Evolutionary conservation across 352 stramenopile genomes (phyloP).

Genomic region (Phytophthora gonapodyides): DNA sequence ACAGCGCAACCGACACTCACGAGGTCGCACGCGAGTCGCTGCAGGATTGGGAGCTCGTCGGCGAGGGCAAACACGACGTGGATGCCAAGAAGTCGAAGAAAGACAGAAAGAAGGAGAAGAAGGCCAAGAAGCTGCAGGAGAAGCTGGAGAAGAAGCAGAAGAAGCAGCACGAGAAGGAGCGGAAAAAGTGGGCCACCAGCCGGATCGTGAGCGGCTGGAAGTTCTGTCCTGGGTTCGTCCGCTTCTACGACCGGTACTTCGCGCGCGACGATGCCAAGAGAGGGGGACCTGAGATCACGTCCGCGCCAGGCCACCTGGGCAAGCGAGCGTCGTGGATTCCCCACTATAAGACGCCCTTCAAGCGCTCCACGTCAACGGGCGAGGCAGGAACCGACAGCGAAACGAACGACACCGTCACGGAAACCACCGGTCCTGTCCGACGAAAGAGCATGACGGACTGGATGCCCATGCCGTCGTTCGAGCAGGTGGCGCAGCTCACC

Average conservation of each 20-base stretch:
- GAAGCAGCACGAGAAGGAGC: slow-evolving; percentile 33
- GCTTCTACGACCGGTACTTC: slow-evolving; percentile 74
- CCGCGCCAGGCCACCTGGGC: slow-evolving; percentile 16
- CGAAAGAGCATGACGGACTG: slow-evolving; percentile 51
- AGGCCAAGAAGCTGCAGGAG: slow-evolving; percentile 33
- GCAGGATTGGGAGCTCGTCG: slow-evolving; percentile 36
- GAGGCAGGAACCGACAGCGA: slow-evolving; percentile 27
- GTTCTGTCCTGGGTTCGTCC: slow-evolving; percentile 70
- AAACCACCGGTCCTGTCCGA: slow-evolving; percentile 31
- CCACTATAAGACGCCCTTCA: slow-evolving; percentile 30
- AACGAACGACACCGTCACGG: slow-evolving; percentile 29
- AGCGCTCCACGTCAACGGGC: slow-evolving; percentile 39
- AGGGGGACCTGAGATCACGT: slow-evolving; percentile 26
- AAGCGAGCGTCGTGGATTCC: slow-evolving; percentile 31
- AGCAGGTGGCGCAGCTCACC: slow-evolving; percentile 40
- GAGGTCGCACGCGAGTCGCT: slow-evolving; percentile 23
- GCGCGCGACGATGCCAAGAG: slow-evolving; percentile 29
- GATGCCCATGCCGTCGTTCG: slow-evolving; percentile 39
- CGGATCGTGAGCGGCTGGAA: slow-evolving; percentile 50
- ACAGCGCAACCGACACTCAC: slow-evolving; percentile 8
- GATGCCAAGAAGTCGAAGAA: slow-evolving; percentile 25
- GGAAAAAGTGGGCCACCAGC: slow-evolving; percentile 40
- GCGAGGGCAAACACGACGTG: slow-evolving; percentile 17
- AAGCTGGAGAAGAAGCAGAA: slow-evolving; percentile 41
- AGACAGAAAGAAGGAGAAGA: slow-evolving; percentile 33